Percentiles rank a stretch among this genome's conserved stretches.
These are phyloP conservation scores for Sphagnum contortum DNA, from an alignment of 225 moss, liverwort and hornwort genomes.

Conservation along the genomic window DNA sequence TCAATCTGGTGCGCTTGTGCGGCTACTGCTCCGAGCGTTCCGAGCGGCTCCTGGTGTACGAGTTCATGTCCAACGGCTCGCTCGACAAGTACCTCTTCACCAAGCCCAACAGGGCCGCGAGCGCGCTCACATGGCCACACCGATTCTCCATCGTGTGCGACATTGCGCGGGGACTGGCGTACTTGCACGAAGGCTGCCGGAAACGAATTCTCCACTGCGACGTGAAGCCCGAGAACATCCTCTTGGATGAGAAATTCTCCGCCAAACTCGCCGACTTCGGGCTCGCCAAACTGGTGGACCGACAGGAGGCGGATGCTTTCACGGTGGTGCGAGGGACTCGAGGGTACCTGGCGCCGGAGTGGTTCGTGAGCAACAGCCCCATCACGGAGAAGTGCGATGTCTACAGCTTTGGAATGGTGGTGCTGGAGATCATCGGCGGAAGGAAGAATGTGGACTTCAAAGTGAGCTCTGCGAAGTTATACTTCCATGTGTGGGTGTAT, in stretches of 20 bases:
- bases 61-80: conserved; percentile 47
- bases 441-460: conserved; percentile 43
- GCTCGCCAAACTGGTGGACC: conserved; percentile 43
- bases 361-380: conserved; percentile 39
- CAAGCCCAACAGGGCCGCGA: background rate
- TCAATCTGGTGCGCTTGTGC: conserved; percentile 41
- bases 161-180: conserved; percentile 45
- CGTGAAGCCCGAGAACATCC: conserved; percentile 51
- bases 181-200: conserved; percentile 46
- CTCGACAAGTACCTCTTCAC: conserved; percentile 60
- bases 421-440: conserved; percentile 58
- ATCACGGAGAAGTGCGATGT: conserved; percentile 65
- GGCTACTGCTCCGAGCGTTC: conserved; percentile 56
- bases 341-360: conserved; percentile 66
- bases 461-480: conserved; percentile 15
- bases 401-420: conserved; percentile 59
- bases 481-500: conserved; percentile 30
- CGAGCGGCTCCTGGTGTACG: conserved; percentile 52
- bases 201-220: conserved; percentile 51
- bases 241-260: conserved; percentile 37
- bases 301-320: conserved; percentile 20
- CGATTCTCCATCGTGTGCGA: conserved; percentile 42
- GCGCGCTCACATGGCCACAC: conserved; percentile 21
- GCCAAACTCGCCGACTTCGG: conserved; percentile 59
- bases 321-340: conserved; percentile 51